Evolutionary conservation across 2,329 filamentous ascomycete genomes (phyloP), one percentile per base, ranked within the genome.

Genomic region (Claviceps humidiphila): DNA sequence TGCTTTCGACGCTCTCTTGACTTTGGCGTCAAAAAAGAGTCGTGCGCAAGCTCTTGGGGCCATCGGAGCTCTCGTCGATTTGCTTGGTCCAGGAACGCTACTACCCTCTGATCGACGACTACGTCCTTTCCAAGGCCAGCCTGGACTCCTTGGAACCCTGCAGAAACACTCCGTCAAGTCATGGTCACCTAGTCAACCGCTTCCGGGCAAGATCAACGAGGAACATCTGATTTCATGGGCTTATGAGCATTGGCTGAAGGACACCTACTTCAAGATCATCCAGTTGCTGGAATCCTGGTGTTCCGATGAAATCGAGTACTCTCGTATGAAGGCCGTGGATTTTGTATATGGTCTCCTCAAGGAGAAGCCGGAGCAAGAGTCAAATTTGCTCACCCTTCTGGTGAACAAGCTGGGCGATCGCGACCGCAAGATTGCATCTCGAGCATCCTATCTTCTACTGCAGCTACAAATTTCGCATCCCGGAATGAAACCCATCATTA

Each of bases 381-480:
- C 91, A 52, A 98, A 98, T 65, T 72, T 98, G 56, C 74, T 98
- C 55, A 83, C 91, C 51, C 74, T 98, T 52, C 72, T 98, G 53
- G 89, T 98, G 59, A 97, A 97, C 74, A 98, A 98, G 69, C 80
- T 98, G 26, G 91, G 94, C 60, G 93, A 98, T 64, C 87, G 86
- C 45, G 89, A 95, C 58, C 89, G 89, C 65, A 98, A 97, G 69
- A 94, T 98, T 61, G 85, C 93, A 1, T 98, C 93, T 4, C 82
- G 90, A 55, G 85, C 91, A 2, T 97, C 93, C 0, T 95, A 95
- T 67, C 77, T 97, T 45, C 74, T 98, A n/a, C 75, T 98, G 50
- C 93, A 98, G 64, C 75, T 98, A 7, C 81, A 96, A 63, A 86
- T 84, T 54, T 82, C 84, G 0, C 93, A 98, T 65, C 93, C 93